These are phyloP conservation scores for Trichosporon sp. DNA, from an alignment of 1,284 basidiomycete genomes.

Conservation along the genomic window DNA sequence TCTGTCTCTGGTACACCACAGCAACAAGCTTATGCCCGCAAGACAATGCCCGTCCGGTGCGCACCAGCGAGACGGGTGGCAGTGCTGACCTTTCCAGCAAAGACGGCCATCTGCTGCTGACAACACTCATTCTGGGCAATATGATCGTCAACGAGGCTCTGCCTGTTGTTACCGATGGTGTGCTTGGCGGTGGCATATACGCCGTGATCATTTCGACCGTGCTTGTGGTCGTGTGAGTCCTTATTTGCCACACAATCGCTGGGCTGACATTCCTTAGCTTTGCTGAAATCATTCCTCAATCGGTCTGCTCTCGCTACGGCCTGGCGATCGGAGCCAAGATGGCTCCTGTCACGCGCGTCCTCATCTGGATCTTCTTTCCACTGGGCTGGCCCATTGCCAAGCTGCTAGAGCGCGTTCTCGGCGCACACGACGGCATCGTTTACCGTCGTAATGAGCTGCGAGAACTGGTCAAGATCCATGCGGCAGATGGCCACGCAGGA, in stretches of 20 bases:
- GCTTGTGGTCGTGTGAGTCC: constrained; percentile 61
- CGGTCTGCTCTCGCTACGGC: constrained; percentile 84
- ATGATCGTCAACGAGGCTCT: constrained; percentile 86
- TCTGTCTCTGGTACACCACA: constrained; percentile 74
- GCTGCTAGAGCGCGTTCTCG: constrained; percentile 70
- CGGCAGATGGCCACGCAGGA: constrained; percentile 55
- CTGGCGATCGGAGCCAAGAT: constrained; percentile 83
- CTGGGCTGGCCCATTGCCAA: constrained; percentile 80
- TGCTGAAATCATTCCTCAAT: constrained; percentile 53
- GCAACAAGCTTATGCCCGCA: constrained; percentile 72
- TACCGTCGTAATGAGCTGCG: constrained; percentile 55
- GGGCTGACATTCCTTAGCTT: constrained; percentile 18
- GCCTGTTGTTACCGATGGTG: constrained; percentile 75
- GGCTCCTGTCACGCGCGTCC: constrained; percentile 62
- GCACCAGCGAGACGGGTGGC: neutral
- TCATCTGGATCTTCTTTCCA: constrained; percentile 62
- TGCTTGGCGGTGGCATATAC: constrained; percentile 71
- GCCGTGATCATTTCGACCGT: constrained; percentile 74
- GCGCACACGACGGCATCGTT: constrained; percentile 55
- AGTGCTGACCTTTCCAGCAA: constrained; percentile 40
- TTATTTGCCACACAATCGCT: constrained; percentile 47
- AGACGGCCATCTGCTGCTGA: constrained; percentile 75
- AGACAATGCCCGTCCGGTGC: constrained; percentile 74
- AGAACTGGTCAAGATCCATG: constrained; percentile 68
- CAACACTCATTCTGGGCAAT: constrained; percentile 74